phyloP scores from a whole-genome alignment of 805 yeast species.

The Saccharomycopsis fodiens region DNA sequence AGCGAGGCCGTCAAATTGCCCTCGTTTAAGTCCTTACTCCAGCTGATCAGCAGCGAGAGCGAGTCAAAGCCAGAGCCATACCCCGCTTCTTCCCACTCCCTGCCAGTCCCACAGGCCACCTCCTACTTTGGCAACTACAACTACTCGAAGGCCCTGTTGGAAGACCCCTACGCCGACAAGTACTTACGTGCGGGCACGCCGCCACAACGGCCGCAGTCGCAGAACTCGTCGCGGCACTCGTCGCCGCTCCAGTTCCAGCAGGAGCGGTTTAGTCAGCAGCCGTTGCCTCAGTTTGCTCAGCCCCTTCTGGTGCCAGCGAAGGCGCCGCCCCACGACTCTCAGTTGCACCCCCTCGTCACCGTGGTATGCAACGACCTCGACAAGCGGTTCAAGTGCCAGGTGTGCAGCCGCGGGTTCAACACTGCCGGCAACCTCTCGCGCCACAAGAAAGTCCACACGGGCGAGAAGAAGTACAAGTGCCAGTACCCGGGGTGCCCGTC shows the following conservation, averaged over 20 bases:
- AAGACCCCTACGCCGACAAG: slow-evolving; percentile 17
- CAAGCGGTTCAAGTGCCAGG: slow-evolving; percentile 20
- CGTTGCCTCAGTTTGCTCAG: neutral
- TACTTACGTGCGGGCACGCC: neutral
- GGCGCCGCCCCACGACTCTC: neutral
- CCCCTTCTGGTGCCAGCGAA: neutral
- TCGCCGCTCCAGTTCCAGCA: slow-evolving; percentile 17
- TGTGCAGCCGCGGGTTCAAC: slow-evolving; percentile 49
- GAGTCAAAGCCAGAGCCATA: no score
- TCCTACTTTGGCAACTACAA: slow-evolving; percentile 18
- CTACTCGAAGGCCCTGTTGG: slow-evolving; percentile 19
- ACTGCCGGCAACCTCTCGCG: slow-evolving; percentile 71
- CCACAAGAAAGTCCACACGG: slow-evolving; percentile 68
- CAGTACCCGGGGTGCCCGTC: slow-evolving; percentile 44
- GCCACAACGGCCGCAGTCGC: slow-evolving; percentile 3
- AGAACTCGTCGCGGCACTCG: slow-evolving; percentile 11
- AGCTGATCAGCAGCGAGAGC: slow-evolving; percentile 19
- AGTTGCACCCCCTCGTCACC: neutral
- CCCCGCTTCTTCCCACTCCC: slow-evolving; percentile 6
- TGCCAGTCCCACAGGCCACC: slow-evolving; percentile 6
- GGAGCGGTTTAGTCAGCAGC: slow-evolving; percentile 13
- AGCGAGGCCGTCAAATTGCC: slow-evolving; percentile 18
- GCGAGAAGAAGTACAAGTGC: slow-evolving; percentile 63
- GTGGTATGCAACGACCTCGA: slow-evolving; percentile 4
- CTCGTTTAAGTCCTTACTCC: slow-evolving; percentile 20